Evolutionary conservation across 768 basidiomycete genomes (phyloP).

Genomic region (Lyophyllum semitale): DNA sequence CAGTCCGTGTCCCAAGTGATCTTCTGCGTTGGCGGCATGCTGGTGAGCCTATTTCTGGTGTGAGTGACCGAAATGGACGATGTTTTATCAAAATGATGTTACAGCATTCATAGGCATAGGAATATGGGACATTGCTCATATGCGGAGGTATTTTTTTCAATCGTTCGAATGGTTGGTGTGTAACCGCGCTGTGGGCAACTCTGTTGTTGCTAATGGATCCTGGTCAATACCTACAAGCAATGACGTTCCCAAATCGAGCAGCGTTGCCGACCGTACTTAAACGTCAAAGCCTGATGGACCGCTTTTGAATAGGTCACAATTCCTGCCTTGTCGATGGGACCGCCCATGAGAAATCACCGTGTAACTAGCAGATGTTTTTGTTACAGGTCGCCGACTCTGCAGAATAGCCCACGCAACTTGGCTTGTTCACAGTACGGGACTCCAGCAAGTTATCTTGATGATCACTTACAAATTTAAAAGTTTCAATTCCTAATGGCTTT

Average conservation of each 20-base stretch:
- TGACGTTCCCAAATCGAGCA: background rate
- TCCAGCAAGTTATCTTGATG: background rate
- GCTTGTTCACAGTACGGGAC: conserved; percentile 2
- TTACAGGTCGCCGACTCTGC: no score
- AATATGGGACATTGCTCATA: conserved; percentile 24
- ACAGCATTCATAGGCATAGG: conserved; percentile 57
- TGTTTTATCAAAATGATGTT: conserved; percentile 20
- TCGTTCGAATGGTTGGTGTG: background rate
- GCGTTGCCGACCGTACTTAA: background rate
- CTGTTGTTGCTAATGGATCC: no score
- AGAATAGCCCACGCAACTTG: background rate
- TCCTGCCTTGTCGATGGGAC: no score
- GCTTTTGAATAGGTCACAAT: no score
- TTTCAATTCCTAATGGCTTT: no score
- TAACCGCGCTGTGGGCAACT: no score
- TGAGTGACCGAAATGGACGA: background rate
- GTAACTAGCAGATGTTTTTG: no score
- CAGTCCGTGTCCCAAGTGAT: conserved; percentile 64
- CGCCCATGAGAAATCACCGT: no score
- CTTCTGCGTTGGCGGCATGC: conserved; percentile 81
- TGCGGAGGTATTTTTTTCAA: background rate
- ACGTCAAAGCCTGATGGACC: background rate
- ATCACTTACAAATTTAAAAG: no score
- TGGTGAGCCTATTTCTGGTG: conserved; percentile 65
- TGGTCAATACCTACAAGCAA: conserved; percentile 9